Percentiles rank a stretch among this genome's conserved stretches.
These are phyloP conservation scores for Tympanopsis confertula DNA, from an alignment of 2,329 filamentous ascomycete species.

Conservation along the genomic window DNA sequence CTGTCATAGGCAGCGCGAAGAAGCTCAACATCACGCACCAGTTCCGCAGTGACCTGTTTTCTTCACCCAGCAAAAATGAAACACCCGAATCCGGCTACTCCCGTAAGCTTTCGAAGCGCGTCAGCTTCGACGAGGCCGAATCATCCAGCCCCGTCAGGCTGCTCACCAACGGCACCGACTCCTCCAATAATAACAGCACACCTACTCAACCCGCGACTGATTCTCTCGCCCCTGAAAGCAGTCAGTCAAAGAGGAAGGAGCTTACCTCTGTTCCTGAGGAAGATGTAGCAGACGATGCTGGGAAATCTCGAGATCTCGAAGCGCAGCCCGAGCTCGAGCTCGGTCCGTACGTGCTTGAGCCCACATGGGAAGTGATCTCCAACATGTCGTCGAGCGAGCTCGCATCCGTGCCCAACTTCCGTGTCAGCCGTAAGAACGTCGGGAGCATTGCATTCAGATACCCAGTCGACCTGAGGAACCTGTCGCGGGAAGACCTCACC, in stretches of 20 bases:
- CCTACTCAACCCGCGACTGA: slow-evolving; percentile 20
- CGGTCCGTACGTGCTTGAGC: slow-evolving; percentile 80
- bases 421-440: slow-evolving; percentile 70
- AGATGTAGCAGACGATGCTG: slow-evolving; percentile 25
- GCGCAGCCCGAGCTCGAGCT: slow-evolving; percentile 35
- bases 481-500: slow-evolving; percentile 71
- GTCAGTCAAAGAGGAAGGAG: slow-evolving; percentile 63
- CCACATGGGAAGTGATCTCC: slow-evolving; percentile 61
- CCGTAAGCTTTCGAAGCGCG: slow-evolving; percentile 65
- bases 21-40: slow-evolving; percentile 85
- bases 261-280: slow-evolving; percentile 71
- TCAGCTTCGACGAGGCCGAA: slow-evolving; percentile 65
- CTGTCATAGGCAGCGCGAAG: slow-evolving; percentile 61
- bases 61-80: slow-evolving; percentile 44
- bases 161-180: slow-evolving; percentile 25
- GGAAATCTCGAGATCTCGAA: slow-evolving; percentile 10
- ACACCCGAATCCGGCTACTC: slow-evolving; percentile 25
- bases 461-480: slow-evolving; percentile 68
- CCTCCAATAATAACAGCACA: slow-evolving; percentile 27
- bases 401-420: slow-evolving; percentile 62
- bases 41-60: slow-evolving; percentile 63
- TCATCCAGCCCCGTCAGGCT: slow-evolving; percentile 38
- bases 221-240: slow-evolving; percentile 47
- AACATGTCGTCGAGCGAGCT: slow-evolving; percentile 72
- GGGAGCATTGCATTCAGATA: slow-evolving; percentile 73